Conservation (phyloP, 108 stramenopile genomes). For the Pseudonitzschia multiseries region DNA sequence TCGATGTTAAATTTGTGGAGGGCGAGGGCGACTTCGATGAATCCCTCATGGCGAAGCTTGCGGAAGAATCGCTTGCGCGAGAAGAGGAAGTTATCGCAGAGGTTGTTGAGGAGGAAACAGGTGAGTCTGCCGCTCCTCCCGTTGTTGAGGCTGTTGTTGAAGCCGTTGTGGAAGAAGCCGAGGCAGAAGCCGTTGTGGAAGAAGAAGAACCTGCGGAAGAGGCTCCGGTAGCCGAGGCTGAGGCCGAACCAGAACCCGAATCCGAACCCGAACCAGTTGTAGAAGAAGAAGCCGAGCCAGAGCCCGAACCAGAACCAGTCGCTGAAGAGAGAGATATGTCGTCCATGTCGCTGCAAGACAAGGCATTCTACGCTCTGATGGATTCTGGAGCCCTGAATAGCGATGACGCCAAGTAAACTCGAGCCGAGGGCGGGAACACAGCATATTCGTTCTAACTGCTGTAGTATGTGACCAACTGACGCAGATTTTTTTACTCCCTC, state of each 20-base stretch:
- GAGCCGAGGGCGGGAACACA: neutral
- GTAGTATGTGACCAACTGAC: neutral
- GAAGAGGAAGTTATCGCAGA: conserved; percentile 41
- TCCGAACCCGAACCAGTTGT: conserved; percentile 5
- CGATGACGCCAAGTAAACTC: neutral
- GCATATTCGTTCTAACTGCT: neutral
- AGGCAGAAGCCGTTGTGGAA: conserved; percentile 13
- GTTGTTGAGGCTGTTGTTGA: conserved; percentile 21
- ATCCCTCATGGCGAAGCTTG: conserved; percentile 74
- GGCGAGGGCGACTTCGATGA: conserved; percentile 75
- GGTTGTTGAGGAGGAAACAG: conserved; percentile 8
- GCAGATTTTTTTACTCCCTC: neutral
- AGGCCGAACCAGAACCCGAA: conserved; percentile 8
- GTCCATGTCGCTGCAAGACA: conserved; percentile 54
- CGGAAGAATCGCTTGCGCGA: conserved; percentile 65
- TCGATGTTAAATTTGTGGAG: conserved; percentile 67
- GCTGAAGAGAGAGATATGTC: conserved; percentile 30
- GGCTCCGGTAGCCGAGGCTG: conserved; percentile 22
- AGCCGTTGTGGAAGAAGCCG: neutral
- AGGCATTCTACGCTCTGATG: conserved; percentile 46
- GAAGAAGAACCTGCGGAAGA: conserved; percentile 13
- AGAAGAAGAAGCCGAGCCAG: conserved; percentile 15
- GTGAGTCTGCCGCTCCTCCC: conserved; percentile 12
- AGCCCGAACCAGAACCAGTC: conserved; percentile 28
- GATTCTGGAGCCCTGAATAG: conserved; percentile 32